Base-by-base conservation (phyloP, 2,329 filamentous ascomycete species). In the Hortaea werneckii region DNA sequence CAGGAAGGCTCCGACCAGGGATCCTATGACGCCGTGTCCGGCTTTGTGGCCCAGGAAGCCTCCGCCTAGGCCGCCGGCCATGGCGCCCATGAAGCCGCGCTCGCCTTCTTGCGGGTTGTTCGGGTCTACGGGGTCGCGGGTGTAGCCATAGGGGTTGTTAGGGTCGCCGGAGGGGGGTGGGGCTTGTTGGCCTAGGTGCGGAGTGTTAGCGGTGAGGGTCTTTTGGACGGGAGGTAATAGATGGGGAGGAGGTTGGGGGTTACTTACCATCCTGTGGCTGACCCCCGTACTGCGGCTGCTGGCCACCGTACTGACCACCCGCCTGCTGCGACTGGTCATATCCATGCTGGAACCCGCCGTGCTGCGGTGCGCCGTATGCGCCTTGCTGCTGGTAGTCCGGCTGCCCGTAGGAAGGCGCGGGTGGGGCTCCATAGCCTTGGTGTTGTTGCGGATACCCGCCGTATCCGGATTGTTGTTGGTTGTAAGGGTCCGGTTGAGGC, bases 1-100 rank as follows among this genome's bases (percentile, higher is more conserved):
- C 2, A 74, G 45, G 40, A 81, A 67, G 0, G 76, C 77, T 45
- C 78, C 78, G 4, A 75, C 74, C 28, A 81, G 58, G 1, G 76
- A 73, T 8, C 58, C 58, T 7, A 82, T 59, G 29, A 81, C 62
- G 3, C 75, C 75, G 53, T 78, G 75, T n/a, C 74, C 72, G 53
- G 75, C 68, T 59, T 78, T 77, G 55, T 71, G 67, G 12, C 78
- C 78, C 5, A 76, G 65, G 50, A 74, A 72, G 51, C 72, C 73
- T 1, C 78, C 78, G 4, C 76, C 74, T 3, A 75, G 68, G 38
- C 74, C 77, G 38, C 78, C 78, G 10, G 72, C 73, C 4, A 79
- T 60, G 3, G 76, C 72, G 40, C 78, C 75, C 55, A 75, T 71
- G 5, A 80, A 64, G 34, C 77, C 77, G 46, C 78, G 73, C 50